phyloP scores from a whole-genome alignment of 2,329 filamentous ascomycete genomes.

The Metarhizium brunneum region DNA sequence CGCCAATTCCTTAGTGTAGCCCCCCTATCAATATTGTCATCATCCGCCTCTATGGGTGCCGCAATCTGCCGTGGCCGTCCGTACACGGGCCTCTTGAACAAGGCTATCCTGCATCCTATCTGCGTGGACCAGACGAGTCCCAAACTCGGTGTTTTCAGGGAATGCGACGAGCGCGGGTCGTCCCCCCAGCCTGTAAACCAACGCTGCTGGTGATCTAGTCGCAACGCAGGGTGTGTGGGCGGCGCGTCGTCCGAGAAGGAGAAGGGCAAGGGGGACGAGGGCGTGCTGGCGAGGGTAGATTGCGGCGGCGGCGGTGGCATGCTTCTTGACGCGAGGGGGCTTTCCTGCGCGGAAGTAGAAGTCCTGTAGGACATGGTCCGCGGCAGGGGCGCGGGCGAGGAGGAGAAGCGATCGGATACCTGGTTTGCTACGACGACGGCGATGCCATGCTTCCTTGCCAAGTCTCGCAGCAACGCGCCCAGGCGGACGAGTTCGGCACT shows the following conservation, averaged over 20 bases:
- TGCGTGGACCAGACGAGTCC: slow-evolving; percentile 90
- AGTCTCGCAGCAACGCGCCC: slow-evolving; percentile 62
- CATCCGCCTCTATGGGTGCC: slow-evolving; percentile 26
- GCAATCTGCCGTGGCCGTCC: slow-evolving; percentile 25
- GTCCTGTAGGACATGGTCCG: neutral
- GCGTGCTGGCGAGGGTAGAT: slow-evolving; percentile 17
- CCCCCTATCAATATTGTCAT: slow-evolving; percentile 31
- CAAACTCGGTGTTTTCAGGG: slow-evolving; percentile 73
- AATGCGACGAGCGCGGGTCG: slow-evolving; percentile 34
- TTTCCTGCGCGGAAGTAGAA: slow-evolving; percentile 27
- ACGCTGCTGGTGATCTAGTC: slow-evolving; percentile 80
- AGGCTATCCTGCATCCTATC: slow-evolving; percentile 69
- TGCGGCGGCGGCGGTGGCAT: slow-evolving; percentile 19
- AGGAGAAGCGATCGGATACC: slow-evolving; percentile 75
- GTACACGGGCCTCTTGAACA: slow-evolving; percentile 62
- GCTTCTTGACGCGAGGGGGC: slow-evolving; percentile 40
- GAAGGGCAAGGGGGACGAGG: slow-evolving; percentile 31
- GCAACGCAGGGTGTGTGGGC: slow-evolving; percentile 44
- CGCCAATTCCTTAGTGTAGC: slow-evolving; percentile 51
- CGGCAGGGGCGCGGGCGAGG: slow-evolving; percentile 11
- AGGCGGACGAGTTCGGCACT: slow-evolving; percentile 68
- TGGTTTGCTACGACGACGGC: slow-evolving; percentile 93
- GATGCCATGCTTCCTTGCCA: slow-evolving; percentile 66
- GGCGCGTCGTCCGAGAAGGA: slow-evolving; percentile 19
- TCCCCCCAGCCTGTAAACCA: slow-evolving; percentile 97